Percentiles rank a stretch among this genome's conserved stretches.
phyloP scores from a whole-genome alignment of 2,329 filamentous ascomycete species.

The Aspergillus unguis region DNA sequence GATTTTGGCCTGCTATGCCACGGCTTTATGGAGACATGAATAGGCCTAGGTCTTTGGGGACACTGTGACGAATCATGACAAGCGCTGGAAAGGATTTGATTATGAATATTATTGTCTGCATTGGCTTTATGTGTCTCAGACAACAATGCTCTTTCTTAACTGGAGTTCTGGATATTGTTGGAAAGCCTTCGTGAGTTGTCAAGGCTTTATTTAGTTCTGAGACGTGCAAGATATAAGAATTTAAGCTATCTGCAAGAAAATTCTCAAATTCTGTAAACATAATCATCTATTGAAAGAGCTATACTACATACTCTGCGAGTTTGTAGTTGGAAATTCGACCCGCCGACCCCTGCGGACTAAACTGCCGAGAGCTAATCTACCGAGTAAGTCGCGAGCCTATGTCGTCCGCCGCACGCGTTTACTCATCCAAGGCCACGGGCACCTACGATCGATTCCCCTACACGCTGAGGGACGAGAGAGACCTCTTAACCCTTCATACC shows the following conservation, averaged over 20 bases:
- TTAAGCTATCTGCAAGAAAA: not conserved
- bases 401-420: slow-evolving; percentile 1
- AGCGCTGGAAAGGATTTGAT: not conserved
- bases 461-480: slow-evolving; percentile 5
- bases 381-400: slow-evolving; percentile 1
- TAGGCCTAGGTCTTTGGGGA: not conserved
- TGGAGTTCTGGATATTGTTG: not conserved
- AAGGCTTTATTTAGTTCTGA: not conserved
- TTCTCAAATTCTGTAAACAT: not conserved
- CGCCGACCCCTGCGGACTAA: not conserved
- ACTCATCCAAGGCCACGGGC: not conserved
- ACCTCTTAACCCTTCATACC: not conserved
- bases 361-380: slow-evolving; percentile 7
- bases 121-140: not conserved
- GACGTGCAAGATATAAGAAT: slow-evolving; percentile 1
- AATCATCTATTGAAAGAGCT: not conserved
- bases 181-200: not conserved
- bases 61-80: slow-evolving; percentile 7
- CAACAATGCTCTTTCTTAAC: not conserved
- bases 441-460: not conserved
- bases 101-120: not conserved
- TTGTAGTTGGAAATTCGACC: not conserved
- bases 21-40: not conserved
- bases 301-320: not conserved
- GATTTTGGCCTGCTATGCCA: not conserved